Evolutionary conservation across 1,139 yeast species (phyloP), one percentile per base, ranked within the genome.

Genomic region (Suhomyces chickasaworum): DNA sequence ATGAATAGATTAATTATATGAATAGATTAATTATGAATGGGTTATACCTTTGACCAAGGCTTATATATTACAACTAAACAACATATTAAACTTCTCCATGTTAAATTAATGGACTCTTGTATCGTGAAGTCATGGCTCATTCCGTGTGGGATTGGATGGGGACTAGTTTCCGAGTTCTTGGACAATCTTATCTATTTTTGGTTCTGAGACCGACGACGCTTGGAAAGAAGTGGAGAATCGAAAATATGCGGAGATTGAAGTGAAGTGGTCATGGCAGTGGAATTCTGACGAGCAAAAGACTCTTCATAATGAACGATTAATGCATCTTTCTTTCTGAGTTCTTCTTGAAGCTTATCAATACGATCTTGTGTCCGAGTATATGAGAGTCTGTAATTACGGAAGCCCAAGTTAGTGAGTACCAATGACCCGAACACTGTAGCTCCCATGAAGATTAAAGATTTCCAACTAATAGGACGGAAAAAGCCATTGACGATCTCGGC

Each of bases 401-500:
- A 75, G 1, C 74, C 72, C 42, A 74, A 63, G 53, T 77, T 77
- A 15, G 73, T 68, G 13, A 65, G 57, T 6, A 71, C 57, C 34
- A 76, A 59, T 2, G 77, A 66, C 1, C 81, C 81, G 10, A 78
- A 66, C 16, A 76, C 63, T 36, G 76, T 57, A 5, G 70, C 48
- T 3, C 69, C 48, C 20, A 80, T 55, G 46, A 84, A 78, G 3
- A 80, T 55, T 61, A 88, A 73, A 3, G 93, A 75, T 62, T 87
- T 89, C 84, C 89, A 83, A 33, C 87, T 81, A 35, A 89, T 81
- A 1, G 90, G 90, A 48, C 77, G 79, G 34, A 89, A 69, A 55
- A 89, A 86, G 2, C 93, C 85, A 62, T 89, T 86, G 42, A 89
- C 73, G 18, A 89, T 85, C 51, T 86, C 93, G 1, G 95, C 95